phyloP scores from a whole-genome alignment of 1,139 yeast genomes.

The Geotrichum siamense region DNA sequence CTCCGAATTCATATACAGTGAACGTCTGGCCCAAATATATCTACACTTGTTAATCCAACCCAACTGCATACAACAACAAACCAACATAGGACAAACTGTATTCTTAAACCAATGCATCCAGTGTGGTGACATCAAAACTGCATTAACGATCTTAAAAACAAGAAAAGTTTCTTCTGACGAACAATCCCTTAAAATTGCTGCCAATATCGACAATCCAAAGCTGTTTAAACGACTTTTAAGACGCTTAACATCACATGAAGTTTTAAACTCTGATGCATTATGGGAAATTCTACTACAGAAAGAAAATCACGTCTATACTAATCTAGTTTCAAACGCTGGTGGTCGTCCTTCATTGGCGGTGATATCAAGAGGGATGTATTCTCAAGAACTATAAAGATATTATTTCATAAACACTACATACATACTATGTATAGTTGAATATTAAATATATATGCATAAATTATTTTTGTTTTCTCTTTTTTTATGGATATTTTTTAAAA shows the following conservation, averaged over 20 bases:
- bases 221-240: conserved; percentile 3
- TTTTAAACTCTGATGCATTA: conserved; percentile 4
- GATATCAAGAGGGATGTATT: no score
- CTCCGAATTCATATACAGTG: background rate
- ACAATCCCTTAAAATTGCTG: conserved; percentile 1
- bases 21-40: conserved; percentile 7
- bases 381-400: no score
- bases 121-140: conserved; percentile 5
- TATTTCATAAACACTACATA: no score
- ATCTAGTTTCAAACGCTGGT: conserved; percentile 14
- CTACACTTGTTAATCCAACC: conserved; percentile 9
- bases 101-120: conserved; percentile 12
- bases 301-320: conserved; percentile 1
- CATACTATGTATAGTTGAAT: no score
- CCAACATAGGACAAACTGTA: conserved; percentile 3
- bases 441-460: no score
- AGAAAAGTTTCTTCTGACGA: conserved; percentile 7
- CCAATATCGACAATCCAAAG: background rate
- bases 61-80: background rate
- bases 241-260: background rate
- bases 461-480: no score
- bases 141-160: conserved; percentile 1
- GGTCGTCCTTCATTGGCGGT: conserved; percentile 17
- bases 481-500: no score
- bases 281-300: conserved; percentile 9